These are phyloP conservation scores for Globisporangium ultimum DNA, from an alignment of 352 stramenopile genomes.

Conservation along the genomic window DNA sequence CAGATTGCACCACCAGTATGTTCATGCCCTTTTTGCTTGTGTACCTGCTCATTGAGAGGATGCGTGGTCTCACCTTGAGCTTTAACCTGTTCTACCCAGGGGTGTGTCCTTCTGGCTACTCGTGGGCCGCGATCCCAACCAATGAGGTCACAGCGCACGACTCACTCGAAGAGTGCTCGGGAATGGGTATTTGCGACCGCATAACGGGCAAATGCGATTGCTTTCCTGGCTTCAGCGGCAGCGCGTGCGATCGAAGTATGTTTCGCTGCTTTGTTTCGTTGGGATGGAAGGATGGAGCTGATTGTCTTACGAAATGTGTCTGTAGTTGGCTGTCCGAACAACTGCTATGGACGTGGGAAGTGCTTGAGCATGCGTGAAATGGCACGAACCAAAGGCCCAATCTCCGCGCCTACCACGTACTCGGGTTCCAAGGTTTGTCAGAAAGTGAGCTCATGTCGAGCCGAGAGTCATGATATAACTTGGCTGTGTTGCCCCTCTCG, in stretches of 20 bases:
- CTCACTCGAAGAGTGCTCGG: constrained; percentile 77
- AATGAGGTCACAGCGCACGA: constrained; percentile 33
- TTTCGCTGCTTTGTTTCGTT: background rate
- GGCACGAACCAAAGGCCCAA: constrained; percentile 50
- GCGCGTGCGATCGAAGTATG: constrained; percentile 76
- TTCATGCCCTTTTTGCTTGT: background rate
- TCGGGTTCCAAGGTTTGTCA: constrained; percentile 16
- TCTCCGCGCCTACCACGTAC: constrained; percentile 74
- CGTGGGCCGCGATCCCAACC: constrained; percentile 52
- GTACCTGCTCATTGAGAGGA: background rate
- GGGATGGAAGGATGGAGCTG: background rate
- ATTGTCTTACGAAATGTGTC: constrained; percentile 4
- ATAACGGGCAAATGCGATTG: constrained; percentile 68
- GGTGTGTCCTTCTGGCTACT: constrained; percentile 47
- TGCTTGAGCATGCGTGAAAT: constrained; percentile 87
- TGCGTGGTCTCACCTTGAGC: no score
- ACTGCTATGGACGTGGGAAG: constrained; percentile 68
- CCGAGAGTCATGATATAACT: background rate
- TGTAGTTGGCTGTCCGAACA: constrained; percentile 53
- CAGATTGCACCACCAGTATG: constrained; percentile 77
- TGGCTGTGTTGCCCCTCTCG: background rate
- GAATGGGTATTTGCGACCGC: constrained; percentile 84
- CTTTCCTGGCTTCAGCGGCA: constrained; percentile 76
- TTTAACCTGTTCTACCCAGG: constrained; percentile 18
- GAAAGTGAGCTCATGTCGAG: background rate